These are phyloP conservation scores for Irpex sp. DNA, from an alignment of 1,284 basidiomycete species.

Conservation along the genomic window DNA sequence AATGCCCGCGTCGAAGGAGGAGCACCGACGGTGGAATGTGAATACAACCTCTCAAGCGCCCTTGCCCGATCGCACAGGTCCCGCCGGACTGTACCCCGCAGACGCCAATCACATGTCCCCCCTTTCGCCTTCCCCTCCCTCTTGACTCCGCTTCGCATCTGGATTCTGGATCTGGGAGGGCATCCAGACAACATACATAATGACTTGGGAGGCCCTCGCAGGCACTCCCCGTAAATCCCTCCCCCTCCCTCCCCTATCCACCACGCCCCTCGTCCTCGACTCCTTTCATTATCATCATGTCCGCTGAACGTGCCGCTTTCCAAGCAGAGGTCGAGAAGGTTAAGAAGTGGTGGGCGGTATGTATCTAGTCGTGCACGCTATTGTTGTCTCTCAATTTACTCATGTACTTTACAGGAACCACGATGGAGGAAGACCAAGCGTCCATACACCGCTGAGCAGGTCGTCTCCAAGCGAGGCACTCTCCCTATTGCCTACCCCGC, in stretches of 20 bases:
- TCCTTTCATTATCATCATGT: slow-evolving; percentile 37
- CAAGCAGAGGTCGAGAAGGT: slow-evolving; percentile 80
- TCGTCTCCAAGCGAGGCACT: slow-evolving; percentile 93
- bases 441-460: slow-evolving; percentile 91
- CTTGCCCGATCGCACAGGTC: slow-evolving; percentile 6
- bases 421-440: slow-evolving; percentile 85
- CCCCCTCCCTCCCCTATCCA: slow-evolving; percentile 3
- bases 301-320: slow-evolving; percentile 64
- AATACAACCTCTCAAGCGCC: background rate
- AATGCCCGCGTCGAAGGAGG: slow-evolving; percentile 7
- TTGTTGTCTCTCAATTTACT: slow-evolving; percentile 2
- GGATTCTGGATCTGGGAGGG: slow-evolving; percentile 10
- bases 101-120: slow-evolving; percentile 22
- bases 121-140: background rate
- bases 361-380: slow-evolving; percentile 16
- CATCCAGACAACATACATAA: slow-evolving; percentile 8
- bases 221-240: slow-evolving; percentile 3
- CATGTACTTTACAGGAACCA: slow-evolving; percentile 52
- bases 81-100: slow-evolving; percentile 13
- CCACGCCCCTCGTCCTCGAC: background rate
- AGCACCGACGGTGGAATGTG: slow-evolving; percentile 8
- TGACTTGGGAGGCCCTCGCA: slow-evolving; percentile 2
- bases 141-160: slow-evolving; percentile 7
- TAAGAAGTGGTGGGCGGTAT: slow-evolving; percentile 91
- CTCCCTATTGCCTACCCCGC: slow-evolving; percentile 87